Percentiles rank a stretch among this genome's conserved stretches.
Evolutionary conservation across 1,284 basidiomycete genomes (phyloP).

Genomic region (Melanopsichium pennsylvanicum): DNA sequence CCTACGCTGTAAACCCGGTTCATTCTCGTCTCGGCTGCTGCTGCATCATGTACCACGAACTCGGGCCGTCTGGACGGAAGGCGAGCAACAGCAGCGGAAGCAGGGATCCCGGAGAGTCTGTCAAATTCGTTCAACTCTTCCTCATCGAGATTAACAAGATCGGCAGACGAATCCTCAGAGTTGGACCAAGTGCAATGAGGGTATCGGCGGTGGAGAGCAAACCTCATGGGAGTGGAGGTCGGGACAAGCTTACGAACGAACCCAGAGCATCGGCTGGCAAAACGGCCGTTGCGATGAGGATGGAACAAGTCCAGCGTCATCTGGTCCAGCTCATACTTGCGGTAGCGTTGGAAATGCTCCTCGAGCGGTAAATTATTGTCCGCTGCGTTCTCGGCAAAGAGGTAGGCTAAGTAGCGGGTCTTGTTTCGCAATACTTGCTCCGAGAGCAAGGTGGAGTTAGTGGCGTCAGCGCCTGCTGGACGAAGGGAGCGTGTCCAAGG

Average conservation of each 20-base stretch:
- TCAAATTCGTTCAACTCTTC: conserved; percentile 66
- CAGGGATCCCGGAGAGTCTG: conserved; percentile 58
- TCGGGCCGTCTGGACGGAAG: conserved; percentile 24
- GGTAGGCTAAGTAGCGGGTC: conserved; percentile 60
- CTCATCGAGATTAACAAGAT: conserved; percentile 52
- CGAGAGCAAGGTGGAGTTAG: conserved; percentile 43
- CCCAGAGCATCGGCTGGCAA: conserved; percentile 66
- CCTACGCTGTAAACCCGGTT: conserved; percentile 12
- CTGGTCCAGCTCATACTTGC: conserved; percentile 68
- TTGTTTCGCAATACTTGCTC: conserved; percentile 57
- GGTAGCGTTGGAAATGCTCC: conserved; percentile 59
- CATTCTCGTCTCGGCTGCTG: background rate
- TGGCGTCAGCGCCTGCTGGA: conserved; percentile 12
- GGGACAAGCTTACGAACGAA: conserved; percentile 68
- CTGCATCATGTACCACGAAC: conserved; percentile 2
- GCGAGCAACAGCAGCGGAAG: conserved; percentile 25
- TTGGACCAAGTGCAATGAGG: background rate
- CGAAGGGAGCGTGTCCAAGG: conserved; percentile 51
- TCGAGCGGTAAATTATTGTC: conserved; percentile 27
- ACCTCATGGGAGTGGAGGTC: conserved; percentile 65
- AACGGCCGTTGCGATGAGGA: conserved; percentile 64
- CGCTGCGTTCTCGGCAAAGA: conserved; percentile 25
- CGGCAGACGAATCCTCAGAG: background rate
- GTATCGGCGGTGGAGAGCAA: conserved; percentile 63
- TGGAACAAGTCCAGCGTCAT: conserved; percentile 69